Evolutionary conservation across 805 yeast genomes (phyloP), one percentile per base, ranked within the genome.

Genomic region (Candida insectalens): DNA sequence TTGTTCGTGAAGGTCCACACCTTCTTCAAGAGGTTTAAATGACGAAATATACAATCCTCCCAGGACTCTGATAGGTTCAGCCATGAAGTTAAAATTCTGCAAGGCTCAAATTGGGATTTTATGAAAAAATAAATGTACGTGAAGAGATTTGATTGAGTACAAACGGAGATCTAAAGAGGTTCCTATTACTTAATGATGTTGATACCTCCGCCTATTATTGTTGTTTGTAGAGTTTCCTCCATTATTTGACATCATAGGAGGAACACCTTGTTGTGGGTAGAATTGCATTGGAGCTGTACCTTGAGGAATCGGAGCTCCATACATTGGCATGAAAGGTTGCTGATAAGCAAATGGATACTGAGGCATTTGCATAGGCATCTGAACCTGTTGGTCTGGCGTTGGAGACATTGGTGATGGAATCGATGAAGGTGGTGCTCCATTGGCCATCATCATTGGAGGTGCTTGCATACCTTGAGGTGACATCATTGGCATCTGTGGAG

Each of bases 41-140:
- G 92, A 74, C 4, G 95, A 87, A 12, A 89, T 55, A 56, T 76
- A 83, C 2, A 89, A 67, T 6, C 78, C 77, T 18, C 94, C 94
- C n/a, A 83, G 55, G n/a, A 87, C 68, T 47, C 94, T 64, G 36
- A 21, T 21, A 7, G 23, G 23, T 8, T 21, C 23, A 8, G 23
- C 12, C 23, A 21, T 21, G 12, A n/a, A n/a, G n/a, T n/a, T n/a
- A n/a, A n/a, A n/a, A n/a, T n/a, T n/a, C n/a, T n/a, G n/a, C n/a
- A n/a, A n/a, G n/a, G n/a, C n/a, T n/a, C n/a, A n/a, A n/a, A n/a
- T n/a, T n/a, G n/a, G n/a, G n/a, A n/a, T n/a, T n/a, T n/a, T n/a
- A n/a, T n/a, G n/a, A n/a, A n/a, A n/a, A n/a, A n/a, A n/a, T n/a
- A n/a, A n/a, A n/a, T n/a, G n/a, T n/a, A n/a, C n/a, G n/a, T n/a